These are phyloP conservation scores for Kurtzmaniella natalensis DNA, from an alignment of 1,139 yeast genomes.

Conservation along the genomic window DNA sequence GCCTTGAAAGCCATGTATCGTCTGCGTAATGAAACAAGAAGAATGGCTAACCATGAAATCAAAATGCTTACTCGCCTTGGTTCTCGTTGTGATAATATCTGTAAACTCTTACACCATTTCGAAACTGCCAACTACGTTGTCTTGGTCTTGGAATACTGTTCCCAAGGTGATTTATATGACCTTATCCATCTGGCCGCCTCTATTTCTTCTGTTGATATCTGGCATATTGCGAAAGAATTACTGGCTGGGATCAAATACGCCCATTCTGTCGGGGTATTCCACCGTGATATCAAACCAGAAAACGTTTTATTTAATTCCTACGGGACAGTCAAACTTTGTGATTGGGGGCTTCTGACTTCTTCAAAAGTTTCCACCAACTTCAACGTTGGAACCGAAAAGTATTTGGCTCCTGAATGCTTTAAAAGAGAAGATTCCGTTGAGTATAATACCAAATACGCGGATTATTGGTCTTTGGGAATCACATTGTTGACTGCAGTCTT, in stretches of 20 bases:
- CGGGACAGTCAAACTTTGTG: slow-evolving; percentile 47
- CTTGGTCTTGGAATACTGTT: slow-evolving; percentile 47
- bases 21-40: slow-evolving; percentile 17
- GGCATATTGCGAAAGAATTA: slow-evolving; percentile 34
- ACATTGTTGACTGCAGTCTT: slow-evolving; percentile 45
- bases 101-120: slow-evolving; percentile 41
- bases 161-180: slow-evolving; percentile 48
- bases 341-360: slow-evolving; percentile 53
- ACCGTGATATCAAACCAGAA: slow-evolving; percentile 55
- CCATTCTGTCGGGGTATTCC: slow-evolving; percentile 43
- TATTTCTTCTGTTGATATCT: slow-evolving; percentile 19
- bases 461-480: slow-evolving; percentile 41
- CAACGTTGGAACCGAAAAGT: slow-evolving; percentile 53
- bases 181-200: slow-evolving; percentile 25
- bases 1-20: slow-evolving; percentile 43
- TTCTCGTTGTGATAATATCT: slow-evolving; percentile 34
- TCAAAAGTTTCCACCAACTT: slow-evolving; percentile 34
- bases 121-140: slow-evolving; percentile 38
- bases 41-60: slow-evolving; percentile 46
- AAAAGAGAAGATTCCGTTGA: slow-evolving; percentile 8
- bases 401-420: slow-evolving; percentile 53
- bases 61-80: slow-evolving; percentile 33
- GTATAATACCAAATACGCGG: slow-evolving; percentile 35
- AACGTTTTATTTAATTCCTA: slow-evolving; percentile 39
- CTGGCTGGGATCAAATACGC: slow-evolving; percentile 35